These are phyloP conservation scores for Cadophora sp. DNA, from an alignment of 2,329 filamentous ascomycete species.

Conservation along the genomic window DNA sequence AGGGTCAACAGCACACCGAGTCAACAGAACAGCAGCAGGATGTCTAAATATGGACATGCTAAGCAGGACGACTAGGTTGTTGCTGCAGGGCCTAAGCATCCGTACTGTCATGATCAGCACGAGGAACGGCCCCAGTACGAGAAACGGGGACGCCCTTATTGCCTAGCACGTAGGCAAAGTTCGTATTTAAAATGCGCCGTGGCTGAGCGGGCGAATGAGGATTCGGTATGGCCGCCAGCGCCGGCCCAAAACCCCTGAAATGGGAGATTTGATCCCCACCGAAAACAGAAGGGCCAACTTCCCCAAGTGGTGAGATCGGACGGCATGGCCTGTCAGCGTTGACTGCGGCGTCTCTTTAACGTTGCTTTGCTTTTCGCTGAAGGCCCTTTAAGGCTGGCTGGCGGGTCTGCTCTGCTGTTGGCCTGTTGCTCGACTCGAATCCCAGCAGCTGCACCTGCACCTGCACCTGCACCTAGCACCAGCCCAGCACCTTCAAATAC, in stretches of 20 bases:
- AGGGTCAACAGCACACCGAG: not conserved
- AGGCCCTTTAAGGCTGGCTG: constrained; percentile 5
- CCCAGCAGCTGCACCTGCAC: not conserved
- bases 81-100: not conserved
- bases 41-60: constrained; percentile 13
- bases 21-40: not conserved
- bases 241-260: constrained; percentile 8
- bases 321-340: constrained; percentile 10
- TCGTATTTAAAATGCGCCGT: constrained; percentile 3
- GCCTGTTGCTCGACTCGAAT: too few species aligned
- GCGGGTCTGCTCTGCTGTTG: not conserved
- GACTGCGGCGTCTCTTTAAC: constrained; percentile 3
- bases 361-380: not conserved
- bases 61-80: not conserved
- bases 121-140: constrained; percentile 11
- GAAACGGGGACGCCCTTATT: not conserved
- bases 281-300: not conserved
- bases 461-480: not conserved
- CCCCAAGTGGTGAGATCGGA: constrained; percentile 13
- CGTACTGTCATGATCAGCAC: constrained; percentile 7
- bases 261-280: constrained; percentile 15
- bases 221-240: not conserved
- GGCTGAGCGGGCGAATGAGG: not conserved
- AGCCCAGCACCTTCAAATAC: constrained; percentile 11
- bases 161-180: not conserved